Evolutionary conservation across 2,329 filamentous ascomycete genomes (phyloP).

Genomic region (Phyllosticta citrichinensis): DNA sequence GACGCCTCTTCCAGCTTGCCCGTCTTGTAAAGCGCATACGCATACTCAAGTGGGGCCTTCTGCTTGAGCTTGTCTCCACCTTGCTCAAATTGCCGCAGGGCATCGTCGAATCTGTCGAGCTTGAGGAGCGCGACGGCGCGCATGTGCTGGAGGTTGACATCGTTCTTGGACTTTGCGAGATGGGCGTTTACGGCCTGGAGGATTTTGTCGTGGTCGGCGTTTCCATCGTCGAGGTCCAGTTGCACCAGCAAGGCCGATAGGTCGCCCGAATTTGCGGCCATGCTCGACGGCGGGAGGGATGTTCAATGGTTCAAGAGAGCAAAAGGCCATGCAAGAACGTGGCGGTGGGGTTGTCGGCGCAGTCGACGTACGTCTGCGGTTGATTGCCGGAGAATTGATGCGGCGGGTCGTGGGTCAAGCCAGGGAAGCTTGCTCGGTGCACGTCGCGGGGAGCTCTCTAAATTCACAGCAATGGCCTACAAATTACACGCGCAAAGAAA

Average conservation of each 20-base stretch:
- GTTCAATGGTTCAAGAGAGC: not conserved
- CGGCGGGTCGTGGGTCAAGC: too few species aligned
- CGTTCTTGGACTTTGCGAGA: conserved; percentile 48
- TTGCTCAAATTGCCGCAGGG: conserved; percentile 56
- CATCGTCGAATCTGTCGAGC: conserved; percentile 73
- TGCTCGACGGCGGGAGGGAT: conserved; percentile 12
- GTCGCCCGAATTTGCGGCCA: conserved; percentile 32
- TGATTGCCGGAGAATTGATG: not conserved
- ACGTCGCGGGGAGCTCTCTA: too few species aligned
- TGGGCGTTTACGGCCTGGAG: conserved; percentile 52
- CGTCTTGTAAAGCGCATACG: conserved; percentile 77
- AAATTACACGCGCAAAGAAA: too few species aligned
- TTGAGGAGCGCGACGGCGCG: conserved; percentile 68
- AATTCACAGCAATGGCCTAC: too few species aligned
- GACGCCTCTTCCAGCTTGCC: conserved; percentile 58
- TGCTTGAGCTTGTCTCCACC: conserved; percentile 52
- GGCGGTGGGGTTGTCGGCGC: conserved; percentile 3
- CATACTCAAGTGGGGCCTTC: conserved; percentile 56
- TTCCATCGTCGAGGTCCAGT: conserved; percentile 40
- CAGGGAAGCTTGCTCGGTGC: too few species aligned
- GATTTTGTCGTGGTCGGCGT: conserved; percentile 60
- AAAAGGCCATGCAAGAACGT: conserved; percentile 5
- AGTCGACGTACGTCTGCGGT: not conserved
- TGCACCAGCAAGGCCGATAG: conserved; percentile 48
- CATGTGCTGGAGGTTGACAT: conserved; percentile 54